Evolutionary conservation across 2,329 filamentous ascomycete genomes (phyloP), one percentile per base, ranked within the genome.

Genomic region (Trichoderma atroviride): DNA sequence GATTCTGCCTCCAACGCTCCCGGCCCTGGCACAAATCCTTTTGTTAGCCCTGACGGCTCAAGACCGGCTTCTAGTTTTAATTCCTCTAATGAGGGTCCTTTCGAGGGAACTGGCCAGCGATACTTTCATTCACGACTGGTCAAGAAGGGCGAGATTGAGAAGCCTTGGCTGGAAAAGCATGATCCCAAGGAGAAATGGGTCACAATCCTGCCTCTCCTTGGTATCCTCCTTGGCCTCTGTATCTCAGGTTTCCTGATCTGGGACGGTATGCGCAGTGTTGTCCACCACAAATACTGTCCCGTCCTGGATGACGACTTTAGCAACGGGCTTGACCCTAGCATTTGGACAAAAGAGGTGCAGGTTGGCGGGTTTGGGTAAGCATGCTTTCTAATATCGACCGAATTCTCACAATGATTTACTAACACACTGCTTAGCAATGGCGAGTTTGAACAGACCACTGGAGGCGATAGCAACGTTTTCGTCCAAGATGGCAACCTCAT

Each of bases 171-270:
- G 50, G 80, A 86, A n/a, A 90, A 89, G 76, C 88, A 84, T 69
- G 90, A 94, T 73, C 89, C 91, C 14, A 91, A 89, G 78, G 91
- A 95, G 84, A 96, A 93, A 82, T 96, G 92, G 92, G 89, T 93
- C 10, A 94, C 90, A 2, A 93, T 95, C 72, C 86, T 96, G 69
- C 92, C 92, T 2, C 76, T 94, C 53, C 77, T 93, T 29, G 92
- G 92, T 58, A 87, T 96, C 61, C 59, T 89, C 3, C 71, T 94
- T 16, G 93, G 93, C 16, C 77, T 95, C 43, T 86, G 78, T 3
- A 81, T 94, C 52, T 87, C 90, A 0, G 92, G 85, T 1, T 87
- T 94, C 74, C 80, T 96, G 56, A 83, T 96, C 59, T 96, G 89
- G 85, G 90, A 94, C 73, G 93, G 93, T 4, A 77, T 94, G 50